Evolutionary conservation across 352 stramenopile genomes (phyloP), one percentile per base, ranked within the genome.

Genomic region (Pythium utonaiense): DNA sequence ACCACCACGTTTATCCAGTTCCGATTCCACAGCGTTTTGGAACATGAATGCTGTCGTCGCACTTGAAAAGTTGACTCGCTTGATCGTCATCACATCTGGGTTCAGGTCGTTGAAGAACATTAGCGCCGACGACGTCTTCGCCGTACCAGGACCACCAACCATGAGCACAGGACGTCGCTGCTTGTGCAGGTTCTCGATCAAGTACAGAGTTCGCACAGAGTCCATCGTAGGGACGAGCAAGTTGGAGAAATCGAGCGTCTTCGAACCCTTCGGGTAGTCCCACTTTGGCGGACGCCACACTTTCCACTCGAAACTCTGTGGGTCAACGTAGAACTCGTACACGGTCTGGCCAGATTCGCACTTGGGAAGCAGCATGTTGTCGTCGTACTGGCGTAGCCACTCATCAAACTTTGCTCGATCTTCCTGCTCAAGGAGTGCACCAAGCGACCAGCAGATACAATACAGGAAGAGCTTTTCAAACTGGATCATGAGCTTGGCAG

Each of bases 181-280:
- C 55, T 98, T 97, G 67, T 98, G 96, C 3, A 96, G 60, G 42
- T 93, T 93, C 22, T 94, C 81, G 56, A 95, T 92, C 44, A 96
- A 60, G 67, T 98, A 98, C 28, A 98, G 69, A 1, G 96, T 96
- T 22, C 97, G 89, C 1, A 98, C 98, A 6, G 93, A 98, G 71
- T 99, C 97, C 93, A 99, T 98, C 0, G 97, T 99, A 6, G 97
- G 97, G 25, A 99, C 96, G 28, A 99, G 75, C 67, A 99, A 79
- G 73, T 98, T 99, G 16, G 89, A 98, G 62, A 99, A 99, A 65
- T 99, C 95, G 13, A 99, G 88, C 21, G 77, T 72, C 57, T 98
- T 97, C 33, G 93, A 76, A 13, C 88, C 86, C 49, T 96, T 89
- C 5, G 96, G 97, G 70, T 98, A 98, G 17, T 97, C 79, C 97